A percentile compares a stretch with the other conserved stretches of the same genome.
These are phyloP conservation scores for Sphagnum contortum DNA, from an alignment of 225 moss, liverwort and hornwort species.

Conservation along the genomic window DNA sequence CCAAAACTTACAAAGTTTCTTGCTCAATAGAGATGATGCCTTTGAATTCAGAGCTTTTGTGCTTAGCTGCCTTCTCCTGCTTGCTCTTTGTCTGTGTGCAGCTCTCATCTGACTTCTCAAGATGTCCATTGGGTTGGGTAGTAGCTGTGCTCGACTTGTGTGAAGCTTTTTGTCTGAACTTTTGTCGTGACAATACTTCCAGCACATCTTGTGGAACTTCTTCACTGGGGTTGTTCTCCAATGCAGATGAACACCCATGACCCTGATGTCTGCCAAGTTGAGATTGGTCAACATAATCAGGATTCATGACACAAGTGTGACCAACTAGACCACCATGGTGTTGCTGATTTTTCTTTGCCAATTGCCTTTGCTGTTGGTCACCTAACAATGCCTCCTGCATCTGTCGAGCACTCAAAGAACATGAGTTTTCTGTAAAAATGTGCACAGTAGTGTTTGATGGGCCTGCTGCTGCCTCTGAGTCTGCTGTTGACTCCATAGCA, in stretches of 20 bases:
- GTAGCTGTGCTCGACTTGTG: conserved; percentile 14
- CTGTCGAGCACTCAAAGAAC: too few relatives aligned
- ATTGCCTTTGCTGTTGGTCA: conserved; percentile 8
- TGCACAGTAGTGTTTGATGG: background rate
- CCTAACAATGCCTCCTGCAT: conserved; percentile 1
- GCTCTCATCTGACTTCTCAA: conserved; percentile 18
- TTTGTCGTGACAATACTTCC: conserved; percentile 18
- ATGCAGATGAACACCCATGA: conserved; percentile 12
- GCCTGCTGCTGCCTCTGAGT: background rate
- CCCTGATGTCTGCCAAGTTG: conserved; percentile 12
- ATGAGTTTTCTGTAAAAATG: background rate
- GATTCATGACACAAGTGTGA: conserved; percentile 11
- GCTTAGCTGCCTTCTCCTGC: conserved; percentile 19
- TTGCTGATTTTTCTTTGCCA: conserved; percentile 26
- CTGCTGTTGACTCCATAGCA: conserved; percentile 16
- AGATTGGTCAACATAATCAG: conserved; percentile 13
- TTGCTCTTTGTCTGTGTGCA: conserved; percentile 15
- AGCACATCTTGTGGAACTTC: conserved; percentile 9
- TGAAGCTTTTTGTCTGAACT: conserved; percentile 24
- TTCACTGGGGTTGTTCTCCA: conserved; percentile 19
- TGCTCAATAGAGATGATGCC: conserved; percentile 25
- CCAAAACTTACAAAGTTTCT: conserved; percentile 33
- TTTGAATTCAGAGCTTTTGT: conserved; percentile 35
- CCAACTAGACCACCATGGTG: conserved; percentile 29
- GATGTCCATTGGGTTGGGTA: conserved; percentile 13